A percentile compares a stretch with the other conserved stretches of the same genome.
These are phyloP conservation scores for Myxozyma nipponensis DNA, from an alignment of 805 yeast genomes.

Conservation along the genomic window DNA sequence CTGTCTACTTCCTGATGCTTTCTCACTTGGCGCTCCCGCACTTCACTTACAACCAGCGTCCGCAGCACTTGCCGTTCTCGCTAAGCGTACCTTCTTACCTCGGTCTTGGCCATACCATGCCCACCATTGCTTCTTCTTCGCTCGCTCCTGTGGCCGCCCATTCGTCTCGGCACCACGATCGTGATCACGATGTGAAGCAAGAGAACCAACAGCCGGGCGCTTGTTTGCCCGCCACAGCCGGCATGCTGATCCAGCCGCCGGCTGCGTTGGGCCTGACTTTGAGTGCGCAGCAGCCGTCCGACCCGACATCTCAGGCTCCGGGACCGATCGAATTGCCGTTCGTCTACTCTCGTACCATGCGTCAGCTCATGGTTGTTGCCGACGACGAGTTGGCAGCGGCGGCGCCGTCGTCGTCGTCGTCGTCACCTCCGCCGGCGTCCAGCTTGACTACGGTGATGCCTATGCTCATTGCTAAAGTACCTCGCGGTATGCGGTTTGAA, in stretches of 20 bases:
- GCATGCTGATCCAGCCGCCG: background rate
- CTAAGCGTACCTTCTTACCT: no score
- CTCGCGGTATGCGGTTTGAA: conserved; percentile 23
- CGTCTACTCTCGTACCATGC: background rate
- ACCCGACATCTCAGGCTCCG: background rate
- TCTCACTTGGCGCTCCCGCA: background rate
- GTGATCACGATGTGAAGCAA: no score
- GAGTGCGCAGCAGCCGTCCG: background rate
- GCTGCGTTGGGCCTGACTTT: background rate
- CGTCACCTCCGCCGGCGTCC: conserved; percentile 4
- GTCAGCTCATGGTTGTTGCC: background rate
- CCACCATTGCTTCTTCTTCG: no score
- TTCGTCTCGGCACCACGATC: no score
- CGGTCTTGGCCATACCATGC: no score
- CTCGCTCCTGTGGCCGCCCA: no score
- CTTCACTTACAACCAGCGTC: background rate
- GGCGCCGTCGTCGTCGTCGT: background rate
- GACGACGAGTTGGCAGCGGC: background rate
- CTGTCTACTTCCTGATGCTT: background rate
- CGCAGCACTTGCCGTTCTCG: background rate
- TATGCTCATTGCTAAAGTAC: conserved; percentile 11
- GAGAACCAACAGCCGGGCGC: background rate
- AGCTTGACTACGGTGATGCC: conserved; percentile 2
- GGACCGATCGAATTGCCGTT: background rate
- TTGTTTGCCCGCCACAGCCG: background rate